Conservation (phyloP, 2,329 filamentous ascomycete species). For the Penicillium sp. region DNA sequence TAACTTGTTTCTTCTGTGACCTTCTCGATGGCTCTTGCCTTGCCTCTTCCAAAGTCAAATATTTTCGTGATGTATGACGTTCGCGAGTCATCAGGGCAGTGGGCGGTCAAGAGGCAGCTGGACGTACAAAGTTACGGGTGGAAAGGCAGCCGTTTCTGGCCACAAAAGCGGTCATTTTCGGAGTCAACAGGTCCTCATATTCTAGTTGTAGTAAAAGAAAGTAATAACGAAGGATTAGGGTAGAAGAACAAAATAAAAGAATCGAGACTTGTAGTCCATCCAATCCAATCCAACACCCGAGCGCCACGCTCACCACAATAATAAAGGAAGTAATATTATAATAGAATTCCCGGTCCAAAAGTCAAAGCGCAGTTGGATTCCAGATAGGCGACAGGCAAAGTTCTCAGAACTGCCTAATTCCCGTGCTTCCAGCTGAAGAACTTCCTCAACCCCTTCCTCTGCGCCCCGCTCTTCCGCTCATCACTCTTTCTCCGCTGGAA, state of each 20-base stretch:
- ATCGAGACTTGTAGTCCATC: background rate
- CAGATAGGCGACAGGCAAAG: background rate
- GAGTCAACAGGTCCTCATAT: too few species aligned
- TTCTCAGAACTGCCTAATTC: constrained; percentile 3
- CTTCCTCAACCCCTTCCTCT: constrained; percentile 19
- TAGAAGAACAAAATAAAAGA: background rate
- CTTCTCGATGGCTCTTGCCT: too few species aligned
- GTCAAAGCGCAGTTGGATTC: background rate
- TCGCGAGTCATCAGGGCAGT: too few species aligned
- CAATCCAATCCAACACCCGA: background rate
- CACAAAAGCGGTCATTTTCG: too few species aligned
- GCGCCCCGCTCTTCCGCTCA: constrained; percentile 12
- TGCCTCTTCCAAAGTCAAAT: too few species aligned
- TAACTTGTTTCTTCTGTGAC: too few species aligned
- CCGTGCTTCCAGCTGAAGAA: constrained; percentile 26
- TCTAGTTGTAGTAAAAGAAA: constrained; percentile 3
- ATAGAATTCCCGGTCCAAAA: background rate
- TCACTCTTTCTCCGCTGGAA: constrained; percentile 5
- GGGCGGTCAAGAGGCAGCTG: too few species aligned
- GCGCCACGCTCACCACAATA: background rate
- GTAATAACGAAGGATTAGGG: background rate
- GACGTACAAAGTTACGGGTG: too few species aligned
- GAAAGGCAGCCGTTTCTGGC: too few species aligned
- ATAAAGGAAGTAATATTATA: background rate
- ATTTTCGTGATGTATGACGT: too few species aligned